Conservation (phyloP, 1,284 basidiomycete species). For the Hypsizygus ulmarius region DNA sequence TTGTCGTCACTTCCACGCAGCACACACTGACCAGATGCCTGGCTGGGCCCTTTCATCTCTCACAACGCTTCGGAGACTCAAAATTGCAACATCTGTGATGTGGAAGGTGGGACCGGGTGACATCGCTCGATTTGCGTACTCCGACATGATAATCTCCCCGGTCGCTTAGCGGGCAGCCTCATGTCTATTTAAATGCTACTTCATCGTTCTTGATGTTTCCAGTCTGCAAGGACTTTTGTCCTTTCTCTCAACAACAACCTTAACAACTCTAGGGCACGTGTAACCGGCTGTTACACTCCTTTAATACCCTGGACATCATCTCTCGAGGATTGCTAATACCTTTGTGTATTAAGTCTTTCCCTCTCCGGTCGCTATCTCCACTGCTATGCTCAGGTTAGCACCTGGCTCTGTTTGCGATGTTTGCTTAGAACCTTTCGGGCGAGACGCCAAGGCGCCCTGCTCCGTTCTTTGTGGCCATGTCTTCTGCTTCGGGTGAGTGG, state of each 20-base stretch:
- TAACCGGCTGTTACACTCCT: conserved; percentile 16
- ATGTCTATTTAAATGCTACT: conserved; percentile 36
- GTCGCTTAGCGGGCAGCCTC: conserved; percentile 36
- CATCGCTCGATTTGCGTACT: conserved; percentile 32
- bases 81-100: conserved; percentile 24
- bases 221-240: conserved; percentile 32
- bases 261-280: conserved; percentile 14
- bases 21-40: conserved; percentile 20
- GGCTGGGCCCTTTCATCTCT: conserved; percentile 14
- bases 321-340: conserved; percentile 8
- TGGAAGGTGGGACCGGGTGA: conserved; percentile 28
- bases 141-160: conserved; percentile 27
- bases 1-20: conserved; percentile 10
- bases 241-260: conserved; percentile 19
- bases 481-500: conserved; percentile 45
- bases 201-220: conserved; percentile 26
- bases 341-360: conserved; percentile 1
- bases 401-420: conserved; percentile 51
- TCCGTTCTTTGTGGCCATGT: conserved; percentile 52
- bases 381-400: conserved; percentile 46
- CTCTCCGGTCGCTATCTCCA: conserved; percentile 11
- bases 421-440: conserved; percentile 47
- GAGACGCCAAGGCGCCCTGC: conserved; percentile 40
- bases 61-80: conserved; percentile 15
- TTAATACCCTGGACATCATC: conserved; percentile 12